These are phyloP conservation scores for Blastomyces emzantsi DNA, from an alignment of 2,329 filamentous ascomycete genomes.

Conservation along the genomic window DNA sequence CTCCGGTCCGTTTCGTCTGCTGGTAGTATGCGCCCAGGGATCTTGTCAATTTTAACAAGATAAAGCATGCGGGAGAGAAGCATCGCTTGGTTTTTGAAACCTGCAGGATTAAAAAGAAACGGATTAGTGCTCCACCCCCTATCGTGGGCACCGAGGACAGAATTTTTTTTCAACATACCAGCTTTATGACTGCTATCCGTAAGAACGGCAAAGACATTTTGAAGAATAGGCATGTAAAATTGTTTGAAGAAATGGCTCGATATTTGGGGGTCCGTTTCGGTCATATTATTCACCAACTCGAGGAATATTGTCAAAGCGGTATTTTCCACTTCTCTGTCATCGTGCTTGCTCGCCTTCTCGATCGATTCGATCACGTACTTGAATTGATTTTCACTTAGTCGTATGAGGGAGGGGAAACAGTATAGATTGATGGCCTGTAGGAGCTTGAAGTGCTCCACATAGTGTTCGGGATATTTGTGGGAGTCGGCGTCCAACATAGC, in stretches of 20 bases:
- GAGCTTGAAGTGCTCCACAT: constrained; percentile 99
- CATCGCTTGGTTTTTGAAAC: constrained; percentile 96
- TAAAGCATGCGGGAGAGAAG: constrained; percentile 92
- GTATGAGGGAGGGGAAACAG: constrained; percentile 90
- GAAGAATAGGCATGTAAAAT: constrained; percentile 90
- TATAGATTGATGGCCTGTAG: constrained; percentile 92
- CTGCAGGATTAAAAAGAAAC: constrained; percentile 21
- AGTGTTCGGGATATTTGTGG: constrained; percentile 95
- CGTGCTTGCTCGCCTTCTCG: constrained; percentile 99
- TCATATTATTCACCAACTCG: constrained; percentile 95
- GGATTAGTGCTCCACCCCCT: not conserved
- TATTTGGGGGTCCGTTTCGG: constrained; percentile 75
- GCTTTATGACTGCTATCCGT: constrained; percentile 98
- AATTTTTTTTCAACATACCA: constrained; percentile 35
- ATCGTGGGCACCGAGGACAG: not conserved
- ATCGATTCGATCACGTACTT: constrained; percentile 99
- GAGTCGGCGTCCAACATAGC: constrained; percentile 99
- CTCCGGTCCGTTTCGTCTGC: constrained; percentile 80
- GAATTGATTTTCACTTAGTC: constrained; percentile 92
- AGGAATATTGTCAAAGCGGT: constrained; percentile 97
- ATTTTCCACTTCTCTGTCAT: constrained; percentile 95
- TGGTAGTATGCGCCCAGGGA: constrained; percentile 74
- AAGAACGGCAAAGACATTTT: constrained; percentile 97
- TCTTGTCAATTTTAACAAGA: constrained; percentile 82
- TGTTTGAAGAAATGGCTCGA: constrained; percentile 96